phyloP scores from a whole-genome alignment of 345 rosid genomes.

The Eucalyptus regnans region DNA sequence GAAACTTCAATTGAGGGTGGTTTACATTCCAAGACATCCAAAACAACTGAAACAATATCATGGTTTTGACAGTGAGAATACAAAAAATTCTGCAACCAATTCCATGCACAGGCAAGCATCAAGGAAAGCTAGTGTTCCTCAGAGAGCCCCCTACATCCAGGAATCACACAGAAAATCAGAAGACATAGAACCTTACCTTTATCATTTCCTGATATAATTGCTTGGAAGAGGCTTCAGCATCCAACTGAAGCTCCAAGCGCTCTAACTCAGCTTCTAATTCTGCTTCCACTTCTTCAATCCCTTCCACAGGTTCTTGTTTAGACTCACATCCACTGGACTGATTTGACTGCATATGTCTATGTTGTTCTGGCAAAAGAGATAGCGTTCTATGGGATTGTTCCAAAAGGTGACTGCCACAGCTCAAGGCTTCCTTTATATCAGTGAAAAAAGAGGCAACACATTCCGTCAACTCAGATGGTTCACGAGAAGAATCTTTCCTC shows the following conservation, averaged over 20 bases:
- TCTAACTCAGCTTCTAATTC: slow-evolving; percentile 71
- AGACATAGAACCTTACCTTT: slow-evolving; percentile 9
- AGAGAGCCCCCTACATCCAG: neutral
- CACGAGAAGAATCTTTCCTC: neutral
- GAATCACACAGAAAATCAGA: neutral
- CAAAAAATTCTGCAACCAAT: neutral
- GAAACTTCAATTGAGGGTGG: neutral
- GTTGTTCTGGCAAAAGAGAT: neutral
- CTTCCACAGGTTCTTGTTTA: slow-evolving; percentile 16
- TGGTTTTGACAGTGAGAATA: neutral
- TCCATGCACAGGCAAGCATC: neutral
- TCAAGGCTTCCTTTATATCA: neutral
- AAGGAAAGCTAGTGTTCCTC: neutral
- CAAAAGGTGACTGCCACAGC: neutral
- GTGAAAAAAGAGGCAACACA: neutral
- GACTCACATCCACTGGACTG: slow-evolving; percentile 3
- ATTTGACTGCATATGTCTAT: neutral
- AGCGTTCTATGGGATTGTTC: neutral
- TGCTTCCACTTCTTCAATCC: slow-evolving; percentile 52
- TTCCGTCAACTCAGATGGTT: slow-evolving; percentile 5
- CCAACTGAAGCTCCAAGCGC: slow-evolving; percentile 38
- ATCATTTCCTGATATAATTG: slow-evolving; percentile 1
- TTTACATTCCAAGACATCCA: neutral
- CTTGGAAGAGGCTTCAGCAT: slow-evolving; percentile 6
- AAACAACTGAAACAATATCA: neutral